Evolutionary conservation across 306 rosid genomes (phyloP), one percentile per base, ranked within the genome.

Genomic region (Hippophae gyantsensis): DNA sequence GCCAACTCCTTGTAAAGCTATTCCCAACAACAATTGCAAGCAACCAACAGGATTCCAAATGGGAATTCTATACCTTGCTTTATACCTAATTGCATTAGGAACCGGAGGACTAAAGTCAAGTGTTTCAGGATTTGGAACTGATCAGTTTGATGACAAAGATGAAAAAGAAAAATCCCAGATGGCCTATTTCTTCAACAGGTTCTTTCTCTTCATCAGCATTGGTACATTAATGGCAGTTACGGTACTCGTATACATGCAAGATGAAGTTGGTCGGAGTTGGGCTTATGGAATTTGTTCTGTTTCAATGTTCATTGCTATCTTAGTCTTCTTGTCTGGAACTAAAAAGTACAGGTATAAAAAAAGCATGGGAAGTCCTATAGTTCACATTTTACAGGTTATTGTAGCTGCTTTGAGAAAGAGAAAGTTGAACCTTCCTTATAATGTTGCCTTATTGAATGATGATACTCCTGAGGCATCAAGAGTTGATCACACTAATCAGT

Each of bases 101-200:
- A 87, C 85, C 0, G 96, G 98, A 6, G 98, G 98, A 56, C 72
- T 87, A 7, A 90, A 90, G 63, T 90, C 98, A n/a, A 90, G 98
- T 60, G 80, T 87, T 47, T 90, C 96, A 2, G 98, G 98, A 13
- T 90, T 90, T 54, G 98, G 98, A 9, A 79, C 87, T 0, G 98
- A 90, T 62, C 96, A 90, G 55, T 90, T 90, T 42, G 95, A 90
- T 9, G 95, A 85, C 56, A 87, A 81, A 63, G 89, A 87, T 72
- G 95, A 81, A 69, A 83, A 76, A 66, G 98, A 90, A 79, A 83
- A 85, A 58, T 80, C 95, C 43, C 87, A 90, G 43, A 87, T 82
- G 87, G 78, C 83, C 50, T 87, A 47, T 71, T 90, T 90, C 87
- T 90, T 87, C 78, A 82, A 83, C 62, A 79, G 98, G 66, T 87